Percentiles rank a stretch among this genome's conserved stretches.
Evolutionary conservation across 2,329 filamentous ascomycete genomes (phyloP).

Genomic region (Podosphaera fusca): DNA sequence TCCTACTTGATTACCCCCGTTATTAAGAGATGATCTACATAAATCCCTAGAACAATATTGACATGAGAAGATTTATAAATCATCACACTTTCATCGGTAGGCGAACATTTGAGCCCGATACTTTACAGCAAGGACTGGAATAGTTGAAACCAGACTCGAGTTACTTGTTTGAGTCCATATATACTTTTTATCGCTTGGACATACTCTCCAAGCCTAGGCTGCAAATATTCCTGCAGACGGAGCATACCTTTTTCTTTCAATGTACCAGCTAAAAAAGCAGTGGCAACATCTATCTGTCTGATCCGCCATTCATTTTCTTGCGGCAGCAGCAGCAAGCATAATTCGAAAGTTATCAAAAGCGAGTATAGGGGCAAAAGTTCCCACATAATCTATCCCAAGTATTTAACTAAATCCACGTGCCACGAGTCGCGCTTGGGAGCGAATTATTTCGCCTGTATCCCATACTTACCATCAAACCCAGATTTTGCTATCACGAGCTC

Average conservation of each 20-base stretch:
- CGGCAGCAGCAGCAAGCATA: no score
- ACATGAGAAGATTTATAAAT: background rate
- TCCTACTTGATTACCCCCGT: background rate
- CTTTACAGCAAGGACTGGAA: constrained; percentile 3
- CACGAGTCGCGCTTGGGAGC: no score
- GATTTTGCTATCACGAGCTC: no score
- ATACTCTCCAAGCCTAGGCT: background rate
- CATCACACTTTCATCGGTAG: background rate
- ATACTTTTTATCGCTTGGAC: background rate
- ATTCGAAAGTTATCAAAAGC: no score
- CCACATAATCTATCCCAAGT: no score
- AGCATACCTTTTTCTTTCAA: constrained; percentile 14
- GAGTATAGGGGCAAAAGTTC: no score
- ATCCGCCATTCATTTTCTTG: no score
- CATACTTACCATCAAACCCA: no score
- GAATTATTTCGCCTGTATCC: no score
- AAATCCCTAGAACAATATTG: background rate
- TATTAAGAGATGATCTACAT: background rate
- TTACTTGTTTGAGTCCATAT: background rate
- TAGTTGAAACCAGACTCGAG: constrained; percentile 2
- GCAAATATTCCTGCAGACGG: constrained; percentile 7
- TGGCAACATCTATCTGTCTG: no score
- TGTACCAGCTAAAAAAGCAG: constrained; percentile 14
- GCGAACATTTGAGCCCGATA: constrained; percentile 1
- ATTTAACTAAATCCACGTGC: no score